These are phyloP conservation scores for Hypomontagnella monticulosa DNA, from an alignment of 495 filamentous ascomycete species.

Conservation along the genomic window DNA sequence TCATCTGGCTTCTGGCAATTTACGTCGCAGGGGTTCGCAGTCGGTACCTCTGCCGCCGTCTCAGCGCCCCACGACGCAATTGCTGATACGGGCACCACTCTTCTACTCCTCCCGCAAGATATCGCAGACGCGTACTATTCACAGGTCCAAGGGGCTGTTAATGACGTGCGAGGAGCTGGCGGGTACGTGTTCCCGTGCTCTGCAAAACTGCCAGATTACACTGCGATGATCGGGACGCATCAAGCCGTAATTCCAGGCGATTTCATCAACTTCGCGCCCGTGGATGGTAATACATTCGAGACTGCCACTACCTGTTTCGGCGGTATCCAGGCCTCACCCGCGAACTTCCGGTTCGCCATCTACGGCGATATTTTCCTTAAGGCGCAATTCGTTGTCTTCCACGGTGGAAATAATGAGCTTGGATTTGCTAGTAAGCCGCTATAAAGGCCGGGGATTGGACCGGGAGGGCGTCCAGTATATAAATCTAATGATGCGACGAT, in stretches of 20 bases:
- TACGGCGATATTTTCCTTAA: constrained; percentile 88
- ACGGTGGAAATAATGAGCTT: constrained; percentile 62
- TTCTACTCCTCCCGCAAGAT: constrained; percentile 68
- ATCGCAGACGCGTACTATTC: constrained; percentile 75
- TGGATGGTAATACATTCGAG: constrained; percentile 49
- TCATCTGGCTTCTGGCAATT: constrained; percentile 80
- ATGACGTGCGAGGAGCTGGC: constrained; percentile 63
- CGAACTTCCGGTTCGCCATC: constrained; percentile 72
- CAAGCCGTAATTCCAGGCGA: constrained; percentile 66
- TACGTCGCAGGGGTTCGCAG: constrained; percentile 66
- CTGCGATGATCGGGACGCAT: constrained; percentile 65
- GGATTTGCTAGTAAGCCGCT: constrained; percentile 68
- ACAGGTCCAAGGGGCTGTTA: constrained; percentile 64
- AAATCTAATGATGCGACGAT: neutral
- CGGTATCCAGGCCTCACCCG: constrained; percentile 68
- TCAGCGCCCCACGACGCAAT: constrained; percentile 53
- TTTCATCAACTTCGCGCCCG: constrained; percentile 68
- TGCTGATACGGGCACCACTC: constrained; percentile 76
- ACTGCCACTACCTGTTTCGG: constrained; percentile 67
- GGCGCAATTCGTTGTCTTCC: constrained; percentile 82
- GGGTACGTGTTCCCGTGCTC: constrained; percentile 77
- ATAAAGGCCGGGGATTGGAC: neutral
- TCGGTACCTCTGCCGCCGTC: constrained; percentile 53
- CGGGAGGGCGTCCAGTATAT: neutral
- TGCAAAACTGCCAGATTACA: constrained; percentile 69